Conservation (phyloP, 108 stramenopile species). For the Skeletonema costatum region DNA sequence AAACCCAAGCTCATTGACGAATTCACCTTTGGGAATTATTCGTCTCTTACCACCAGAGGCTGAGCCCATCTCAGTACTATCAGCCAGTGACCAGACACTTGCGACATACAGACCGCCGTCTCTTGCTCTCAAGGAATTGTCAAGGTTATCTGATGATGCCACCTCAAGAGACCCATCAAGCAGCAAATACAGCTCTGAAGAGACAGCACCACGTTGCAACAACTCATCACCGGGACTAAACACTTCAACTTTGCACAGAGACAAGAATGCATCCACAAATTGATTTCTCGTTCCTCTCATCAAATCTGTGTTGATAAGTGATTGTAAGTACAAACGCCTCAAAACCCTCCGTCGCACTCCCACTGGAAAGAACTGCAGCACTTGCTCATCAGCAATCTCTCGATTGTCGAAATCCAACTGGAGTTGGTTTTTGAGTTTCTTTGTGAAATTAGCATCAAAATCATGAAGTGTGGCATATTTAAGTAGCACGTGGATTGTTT, state of each 20-base stretch:
- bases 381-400: conserved; percentile 58
- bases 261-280: conserved; percentile 56
- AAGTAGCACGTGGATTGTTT: conserved; percentile 24
- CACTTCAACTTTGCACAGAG: conserved; percentile 52
- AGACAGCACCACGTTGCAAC: conserved; percentile 36
- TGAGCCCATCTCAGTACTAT: background rate
- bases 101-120: background rate
- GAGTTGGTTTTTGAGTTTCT: conserved; percentile 45
- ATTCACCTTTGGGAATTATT: conserved; percentile 29
- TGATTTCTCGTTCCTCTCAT: conserved; percentile 50
- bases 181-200: conserved; percentile 55
- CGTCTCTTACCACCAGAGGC: background rate
- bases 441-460: conserved; percentile 18
- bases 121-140: background rate
- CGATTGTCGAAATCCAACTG: conserved; percentile 53
- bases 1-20: conserved; percentile 58
- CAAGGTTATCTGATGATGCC: background rate
- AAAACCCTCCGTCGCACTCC: conserved; percentile 47
- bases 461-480: conserved; percentile 25
- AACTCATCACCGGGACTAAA: conserved; percentile 60
- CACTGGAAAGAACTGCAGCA: conserved; percentile 54
- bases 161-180: conserved; percentile 51
- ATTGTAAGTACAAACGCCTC: conserved; percentile 45
- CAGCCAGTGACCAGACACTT: background rate
- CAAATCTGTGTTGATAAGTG: conserved; percentile 42